Evolutionary conservation across 176 grass and related monocot genomes (phyloP).

Genomic region (Eremochloa ophiuroides): DNA sequence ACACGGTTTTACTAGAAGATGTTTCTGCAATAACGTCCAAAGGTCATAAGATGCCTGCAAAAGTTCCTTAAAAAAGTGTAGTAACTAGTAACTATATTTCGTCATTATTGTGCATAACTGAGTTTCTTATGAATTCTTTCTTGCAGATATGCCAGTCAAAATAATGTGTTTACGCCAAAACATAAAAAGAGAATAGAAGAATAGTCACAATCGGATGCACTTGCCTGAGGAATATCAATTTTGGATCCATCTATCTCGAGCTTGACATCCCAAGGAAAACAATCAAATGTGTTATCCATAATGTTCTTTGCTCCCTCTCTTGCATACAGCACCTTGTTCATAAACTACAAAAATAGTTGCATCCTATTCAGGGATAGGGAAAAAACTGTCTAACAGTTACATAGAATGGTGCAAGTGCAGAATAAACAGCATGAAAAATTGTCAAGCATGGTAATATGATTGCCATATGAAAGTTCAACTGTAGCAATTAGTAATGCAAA

Average conservation of each 20-base stretch:
- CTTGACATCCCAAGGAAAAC: slow-evolving; percentile 81
- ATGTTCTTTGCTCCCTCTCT: slow-evolving; percentile 98
- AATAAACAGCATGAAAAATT: neutral
- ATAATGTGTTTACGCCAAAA: neutral
- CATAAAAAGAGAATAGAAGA: neutral
- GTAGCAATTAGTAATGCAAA: neutral
- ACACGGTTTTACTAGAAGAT: neutral
- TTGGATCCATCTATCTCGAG: slow-evolving; percentile 83
- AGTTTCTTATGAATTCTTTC: neutral
- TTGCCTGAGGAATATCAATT: slow-evolving; percentile 82
- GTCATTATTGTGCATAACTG: neutral
- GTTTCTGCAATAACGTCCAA: slow-evolving; percentile 1
- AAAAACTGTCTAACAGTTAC: neutral
- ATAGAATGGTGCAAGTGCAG: neutral
- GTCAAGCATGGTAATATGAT: neutral
- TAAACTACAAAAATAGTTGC: slow-evolving; percentile 53
- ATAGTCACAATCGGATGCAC: neutral
- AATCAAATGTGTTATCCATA: slow-evolving; percentile 84
- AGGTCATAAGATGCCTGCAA: neutral
- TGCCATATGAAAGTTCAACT: neutral
- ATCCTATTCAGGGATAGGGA: slow-evolving; percentile 1
- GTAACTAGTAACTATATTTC: neutral
- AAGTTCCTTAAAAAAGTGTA: neutral
- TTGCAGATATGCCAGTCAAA: neutral
- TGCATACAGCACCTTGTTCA: slow-evolving; percentile 96